Evolutionary conservation across 371 early-diverging fungal genomes (phyloP).

Genomic region (Gilbertella persicaria): DNA sequence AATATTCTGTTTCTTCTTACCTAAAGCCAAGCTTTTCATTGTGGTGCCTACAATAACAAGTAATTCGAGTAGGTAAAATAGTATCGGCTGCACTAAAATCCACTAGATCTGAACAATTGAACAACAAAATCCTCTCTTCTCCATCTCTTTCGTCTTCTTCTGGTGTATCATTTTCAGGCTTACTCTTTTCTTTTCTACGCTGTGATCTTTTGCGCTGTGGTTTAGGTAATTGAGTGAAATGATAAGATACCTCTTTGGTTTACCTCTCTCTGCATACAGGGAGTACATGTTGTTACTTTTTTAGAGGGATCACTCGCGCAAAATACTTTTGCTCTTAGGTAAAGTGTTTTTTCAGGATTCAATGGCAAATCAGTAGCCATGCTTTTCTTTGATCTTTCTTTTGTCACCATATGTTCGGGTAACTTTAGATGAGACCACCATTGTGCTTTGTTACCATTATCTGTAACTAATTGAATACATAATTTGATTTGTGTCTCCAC

Average conservation of each 20-base stretch:
- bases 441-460: slow-evolving; percentile 62
- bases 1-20: too few relatives aligned
- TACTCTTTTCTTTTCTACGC: slow-evolving; percentile 53
- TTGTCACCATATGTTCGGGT: slow-evolving; percentile 67
- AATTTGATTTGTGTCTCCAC: slow-evolving; percentile 87
- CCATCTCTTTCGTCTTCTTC: slow-evolving; percentile 58
- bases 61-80: slow-evolving; percentile 89
- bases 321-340: slow-evolving; percentile 77
- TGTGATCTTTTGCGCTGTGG: slow-evolving; percentile 58
- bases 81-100: slow-evolving; percentile 91
- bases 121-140: slow-evolving; percentile 76
- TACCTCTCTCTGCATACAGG: slow-evolving; percentile 84
- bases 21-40: slow-evolving; percentile 89
- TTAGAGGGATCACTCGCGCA: slow-evolving; percentile 84
- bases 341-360: slow-evolving; percentile 52
- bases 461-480: slow-evolving; percentile 69
- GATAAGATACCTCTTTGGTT: background rate
- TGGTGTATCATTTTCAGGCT: slow-evolving; percentile 23
- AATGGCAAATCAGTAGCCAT: slow-evolving; percentile 21
- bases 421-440: slow-evolving; percentile 74
- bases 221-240: slow-evolving; percentile 3
- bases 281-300: slow-evolving; percentile 79
- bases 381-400: slow-evolving; percentile 49
- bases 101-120: slow-evolving; percentile 85
- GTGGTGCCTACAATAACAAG: slow-evolving; percentile 95